Evolutionary conservation across 495 filamentous ascomycete genomes (phyloP), one percentile per base, ranked within the genome.

Genomic region (Lepidopterella palustris): DNA sequence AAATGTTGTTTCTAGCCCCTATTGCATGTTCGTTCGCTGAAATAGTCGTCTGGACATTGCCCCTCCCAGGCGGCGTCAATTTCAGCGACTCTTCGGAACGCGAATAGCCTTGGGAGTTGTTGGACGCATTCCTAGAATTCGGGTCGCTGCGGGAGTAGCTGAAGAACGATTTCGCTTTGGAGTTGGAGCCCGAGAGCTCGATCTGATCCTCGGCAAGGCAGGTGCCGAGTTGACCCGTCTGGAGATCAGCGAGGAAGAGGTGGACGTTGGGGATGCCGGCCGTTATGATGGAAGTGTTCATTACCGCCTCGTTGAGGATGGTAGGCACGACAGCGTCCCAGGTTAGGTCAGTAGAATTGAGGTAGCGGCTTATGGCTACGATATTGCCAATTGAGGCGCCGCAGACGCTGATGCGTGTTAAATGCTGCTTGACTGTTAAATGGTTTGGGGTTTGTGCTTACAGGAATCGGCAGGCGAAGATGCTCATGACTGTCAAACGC

Each of bases 181-280:
- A 54, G 20, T 18, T 18, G 20, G 52, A 23, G 13, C 24, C n/a
- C 5, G 52, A 35, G 4, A 32, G n/a, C 24, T 54, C 52, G 24
- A 54, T 35, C 24, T 54, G 15, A 27, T 31, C 15, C 25, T 54
- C 52, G 52, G 24, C 35, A 15, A 54, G 28, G 18, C 28, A 18
- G 25, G 25, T 54, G 18, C 52, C 52, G 6, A 54, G 31, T 32
- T 40, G 52, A 18, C 52, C 52, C 4, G 52, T 54, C 27, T 54
- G 52, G 15, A 54, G 52, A 27, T 35, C 52, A 3, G 24, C 28
- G 25, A 54, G 52, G 25, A 54, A 54, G 25, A 24, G 28, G 27
- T 54, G 52, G 5, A 54, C 32, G 52, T 24, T 32, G 24, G 52
- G 52, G 18, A 54, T 54, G 9, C 28, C 52, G 20, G 52, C 28